Base-by-base conservation (phyloP, 331 rosid species). In the Malus hybrid region DNA sequence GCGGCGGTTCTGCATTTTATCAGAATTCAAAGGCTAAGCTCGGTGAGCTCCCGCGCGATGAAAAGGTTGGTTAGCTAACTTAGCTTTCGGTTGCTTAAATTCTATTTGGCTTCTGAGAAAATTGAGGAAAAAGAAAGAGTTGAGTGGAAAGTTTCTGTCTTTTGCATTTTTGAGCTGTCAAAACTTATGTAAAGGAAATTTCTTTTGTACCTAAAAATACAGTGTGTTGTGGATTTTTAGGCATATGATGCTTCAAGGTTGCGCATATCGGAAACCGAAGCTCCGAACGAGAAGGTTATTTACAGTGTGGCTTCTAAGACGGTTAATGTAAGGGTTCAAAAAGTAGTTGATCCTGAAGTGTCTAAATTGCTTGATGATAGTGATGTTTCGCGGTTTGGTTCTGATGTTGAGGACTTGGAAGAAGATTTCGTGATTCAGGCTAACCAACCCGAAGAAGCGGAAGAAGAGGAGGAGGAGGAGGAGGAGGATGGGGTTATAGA, bases 391-490 rank as follows among this genome's bases (percentile, higher is more conserved):
- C 79, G 90, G 72, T 87, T 94, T 74, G 97, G 90, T 68, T 92
- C 97, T 54, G 97, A 90, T 79, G 85, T 76, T 10, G 99, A 92
- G 79, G 97, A 94, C 75, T 81, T 94, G 83, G 99, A 94, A 67
- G 97, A 94, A 81, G 99, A 94, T 80, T 94, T 94, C 36, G 88
- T 94, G 78, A 81, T 89, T 54, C 88, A 75, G 85, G 99, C 99
- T 61, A 94, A 92, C 68, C 56, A 80, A 69, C 48, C 28, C 0
- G 89, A 74, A 39, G 89, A 72, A 54, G 85, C 69, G 14, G 81
- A 61, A 24, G 29, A 28, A 3, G 24, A 24, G 63, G 60, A 52
- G 63, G 67, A 29, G 39, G 68, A 24, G 24, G 24, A 24, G 42
- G 68, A 15, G 70, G 81, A 67, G 59, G 76, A 80, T 69, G 83